Percentiles rank a stretch among this genome's conserved stretches.
These are phyloP conservation scores for Hansenula anomala DNA, from an alignment of 1,139 yeast species.

Conservation along the genomic window DNA sequence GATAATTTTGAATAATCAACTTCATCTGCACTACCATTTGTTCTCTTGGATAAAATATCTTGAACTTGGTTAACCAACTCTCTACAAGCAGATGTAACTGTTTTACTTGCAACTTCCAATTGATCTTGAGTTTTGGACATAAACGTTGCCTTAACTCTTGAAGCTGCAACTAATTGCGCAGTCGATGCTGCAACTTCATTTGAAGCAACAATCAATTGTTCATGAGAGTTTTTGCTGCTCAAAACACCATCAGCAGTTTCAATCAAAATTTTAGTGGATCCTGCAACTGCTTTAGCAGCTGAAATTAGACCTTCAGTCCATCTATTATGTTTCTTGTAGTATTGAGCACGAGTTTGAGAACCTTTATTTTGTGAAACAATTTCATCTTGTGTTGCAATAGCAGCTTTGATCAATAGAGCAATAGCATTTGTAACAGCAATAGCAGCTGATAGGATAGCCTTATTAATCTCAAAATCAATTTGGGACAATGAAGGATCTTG, in stretches of 20 bases:
- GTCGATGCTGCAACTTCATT: constrained; percentile 93
- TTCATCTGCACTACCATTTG: constrained; percentile 32
- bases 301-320: constrained; percentile 95
- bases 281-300: constrained; percentile 87
- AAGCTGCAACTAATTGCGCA: constrained; percentile 89
- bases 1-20: constrained; percentile 67
- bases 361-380: constrained; percentile 75
- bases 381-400: constrained; percentile 79
- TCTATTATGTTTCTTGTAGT: constrained; percentile 81
- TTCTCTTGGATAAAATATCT: constrained; percentile 41
- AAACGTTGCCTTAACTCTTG: constrained; percentile 79
- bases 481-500: constrained; percentile 52
- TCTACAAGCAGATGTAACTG: constrained; percentile 73
- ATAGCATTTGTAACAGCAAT: constrained; percentile 80
- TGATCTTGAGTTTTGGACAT: constrained; percentile 75
- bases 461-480: constrained; percentile 67
- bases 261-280: constrained; percentile 74
- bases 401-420: constrained; percentile 64
- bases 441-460: constrained; percentile 74
- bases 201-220: constrained; percentile 84
- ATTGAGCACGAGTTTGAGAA: constrained; percentile 61
- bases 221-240: constrained; percentile 59
- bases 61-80: constrained; percentile 68
- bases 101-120: constrained; percentile 64
- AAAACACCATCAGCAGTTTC: constrained; percentile 85